Evolutionary conservation across 345 rosid species (phyloP), one percentile per base, ranked within the genome.

Genomic region (Capsella bursapastoris): DNA sequence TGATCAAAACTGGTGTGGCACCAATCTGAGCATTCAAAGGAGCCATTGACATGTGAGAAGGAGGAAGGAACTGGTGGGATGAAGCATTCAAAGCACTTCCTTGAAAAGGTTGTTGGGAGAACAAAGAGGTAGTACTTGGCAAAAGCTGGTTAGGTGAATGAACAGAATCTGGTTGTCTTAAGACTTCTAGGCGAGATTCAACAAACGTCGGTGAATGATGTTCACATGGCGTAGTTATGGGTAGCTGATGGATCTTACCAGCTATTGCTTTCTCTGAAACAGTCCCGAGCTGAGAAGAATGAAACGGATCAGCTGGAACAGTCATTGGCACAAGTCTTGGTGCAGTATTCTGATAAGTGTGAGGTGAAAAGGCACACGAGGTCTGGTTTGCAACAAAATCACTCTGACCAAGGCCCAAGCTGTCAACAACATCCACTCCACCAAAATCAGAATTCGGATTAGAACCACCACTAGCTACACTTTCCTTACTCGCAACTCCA

Each of bases 391-490:
- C 40, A n/a, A 32, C 6, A 57, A n/a, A n/a, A n/a, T 57, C 61
- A 32, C 27, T 32, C 7, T 57, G 61, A 57, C 22, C 25, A 4
- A 57, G 1, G 1, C 41, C 25, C 25, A 15, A n/a, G 25, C 61
- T 57, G 32, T 57, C 41, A 57, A 56, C 40, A 8, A 15, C 60
- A 14, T 31, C 40, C 1, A 56, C 8, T 1, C 60, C 60, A 56
- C 60, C 7, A 31, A 56, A 56, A 56, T 56, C 60, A 56, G 60
- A 56, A 29, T 56, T 29, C 4, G 60, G 38, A 56, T 56, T 31
- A 56, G 60, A 56, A 56, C 40, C n/a, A 56, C 60, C 40, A 56
- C 60, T 56, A 31, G 60, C 25, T 7, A 56, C 5, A 56, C 40
- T 56, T 4, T 56, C 40, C 40, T 56, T 56, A 8, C 60, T 31